Conservation (phyloP, 2,329 filamentous ascomycete species). For the Aspergillus sojae region DNA sequence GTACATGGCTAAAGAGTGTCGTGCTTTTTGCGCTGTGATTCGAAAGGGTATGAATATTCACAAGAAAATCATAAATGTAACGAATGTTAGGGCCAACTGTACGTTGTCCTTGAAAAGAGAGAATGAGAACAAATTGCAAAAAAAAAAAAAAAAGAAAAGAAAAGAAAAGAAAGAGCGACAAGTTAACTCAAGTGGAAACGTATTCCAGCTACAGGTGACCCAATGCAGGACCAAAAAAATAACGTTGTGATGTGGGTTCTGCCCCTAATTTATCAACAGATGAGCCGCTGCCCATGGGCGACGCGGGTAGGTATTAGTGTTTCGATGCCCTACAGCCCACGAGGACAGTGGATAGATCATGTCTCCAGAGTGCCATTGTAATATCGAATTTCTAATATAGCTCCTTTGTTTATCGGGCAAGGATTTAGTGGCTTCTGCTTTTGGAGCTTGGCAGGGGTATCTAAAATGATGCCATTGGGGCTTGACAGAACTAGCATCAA, state of each 20-base stretch:
- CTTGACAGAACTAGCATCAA: no score
- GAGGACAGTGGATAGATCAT: background rate
- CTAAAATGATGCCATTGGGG: background rate
- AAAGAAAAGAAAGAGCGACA: background rate
- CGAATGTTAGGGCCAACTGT: background rate
- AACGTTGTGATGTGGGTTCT: background rate
- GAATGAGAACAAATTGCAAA: background rate
- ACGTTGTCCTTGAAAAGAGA: background rate
- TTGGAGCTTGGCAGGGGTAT: background rate
- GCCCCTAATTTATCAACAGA: background rate
- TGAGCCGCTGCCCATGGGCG: background rate
- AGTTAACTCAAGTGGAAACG: background rate
- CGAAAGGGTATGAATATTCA: background rate
- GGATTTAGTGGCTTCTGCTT: background rate
- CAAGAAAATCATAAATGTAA: background rate
- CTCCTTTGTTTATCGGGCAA: background rate
- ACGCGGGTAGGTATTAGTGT: background rate
- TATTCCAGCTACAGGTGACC: background rate
- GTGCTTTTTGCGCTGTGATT: background rate
- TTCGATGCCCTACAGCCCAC: background rate
- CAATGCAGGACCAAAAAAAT: background rate
- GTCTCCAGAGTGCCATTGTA: background rate
- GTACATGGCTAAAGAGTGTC: background rate
- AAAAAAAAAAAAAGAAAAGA: no score
- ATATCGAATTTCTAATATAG: background rate